A percentile compares a stretch with the other conserved stretches of the same genome.
These are phyloP conservation scores for Barbatosphaeria neglecta DNA, from an alignment of 495 filamentous ascomycete species.

Conservation along the genomic window DNA sequence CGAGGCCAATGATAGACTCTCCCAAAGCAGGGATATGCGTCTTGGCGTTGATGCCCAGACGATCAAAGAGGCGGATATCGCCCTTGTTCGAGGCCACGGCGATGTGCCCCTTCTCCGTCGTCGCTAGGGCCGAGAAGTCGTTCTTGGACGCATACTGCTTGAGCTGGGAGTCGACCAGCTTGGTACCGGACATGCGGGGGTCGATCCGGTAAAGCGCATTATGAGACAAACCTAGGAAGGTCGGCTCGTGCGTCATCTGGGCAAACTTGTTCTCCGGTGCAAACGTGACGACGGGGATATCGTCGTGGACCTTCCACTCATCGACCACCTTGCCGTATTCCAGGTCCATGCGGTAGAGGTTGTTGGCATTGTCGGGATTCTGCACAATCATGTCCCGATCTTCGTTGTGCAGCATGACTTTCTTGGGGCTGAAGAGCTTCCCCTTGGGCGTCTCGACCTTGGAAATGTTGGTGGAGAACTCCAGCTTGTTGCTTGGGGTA, in stretches of 20 bases:
- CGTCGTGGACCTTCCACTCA: conserved; percentile 98
- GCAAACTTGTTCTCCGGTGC: conserved; percentile 95
- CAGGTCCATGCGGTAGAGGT: conserved; percentile 93
- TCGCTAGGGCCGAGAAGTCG: conserved; percentile 86
- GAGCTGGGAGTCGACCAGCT: conserved; percentile 81
- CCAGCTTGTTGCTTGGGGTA: conserved; percentile 78
- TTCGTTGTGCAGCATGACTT: conserved; percentile 94
- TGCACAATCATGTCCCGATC: conserved; percentile 91
- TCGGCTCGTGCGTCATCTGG: conserved; percentile 91
- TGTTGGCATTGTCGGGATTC: conserved; percentile 72
- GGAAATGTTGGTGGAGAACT: conserved; percentile 96
- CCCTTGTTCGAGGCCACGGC: conserved; percentile 96
- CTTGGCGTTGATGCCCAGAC: conserved; percentile 93
- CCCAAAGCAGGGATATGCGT: conserved; percentile 92
- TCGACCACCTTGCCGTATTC: conserved; percentile 98
- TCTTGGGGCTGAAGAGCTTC: conserved; percentile 83
- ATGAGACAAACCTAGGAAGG: conserved; percentile 81
- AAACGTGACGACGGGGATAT: conserved; percentile 84
- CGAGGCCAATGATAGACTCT: conserved; percentile 87
- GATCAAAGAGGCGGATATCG: conserved; percentile 93
- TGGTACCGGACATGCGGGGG: conserved; percentile 79
- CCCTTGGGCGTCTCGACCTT: conserved; percentile 87
- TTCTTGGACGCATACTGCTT: conserved; percentile 97
- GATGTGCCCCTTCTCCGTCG: conserved; percentile 90
- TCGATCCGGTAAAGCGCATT: conserved; percentile 94